Percentiles rank a stretch among this genome's conserved stretches.
phyloP scores from a whole-genome alignment of 2,329 filamentous ascomycete species.

The Claviceps sp. region DNA sequence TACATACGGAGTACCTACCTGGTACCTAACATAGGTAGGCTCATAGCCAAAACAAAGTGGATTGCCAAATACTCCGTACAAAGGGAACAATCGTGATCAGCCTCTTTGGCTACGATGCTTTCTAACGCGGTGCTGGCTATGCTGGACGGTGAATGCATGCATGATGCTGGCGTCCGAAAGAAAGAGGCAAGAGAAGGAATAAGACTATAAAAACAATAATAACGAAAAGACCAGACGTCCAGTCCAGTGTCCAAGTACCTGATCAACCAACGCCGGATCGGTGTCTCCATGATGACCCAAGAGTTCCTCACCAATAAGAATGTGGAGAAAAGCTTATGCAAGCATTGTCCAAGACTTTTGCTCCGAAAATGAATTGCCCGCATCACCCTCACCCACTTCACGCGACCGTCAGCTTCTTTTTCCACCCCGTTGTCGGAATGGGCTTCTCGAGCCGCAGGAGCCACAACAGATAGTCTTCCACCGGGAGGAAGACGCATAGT shows the following conservation, averaged over 20 bases:
- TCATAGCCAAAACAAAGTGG: no score
- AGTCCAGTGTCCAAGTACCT: no score
- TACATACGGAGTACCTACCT: no score
- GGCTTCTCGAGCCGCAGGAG: conserved; percentile 50
- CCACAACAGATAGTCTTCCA: conserved; percentile 55
- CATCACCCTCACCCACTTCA: not conserved
- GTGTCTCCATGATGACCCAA: not conserved
- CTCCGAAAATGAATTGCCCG: not conserved
- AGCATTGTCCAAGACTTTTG: no score
- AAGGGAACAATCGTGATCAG: no score
- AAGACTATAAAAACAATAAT: not conserved
- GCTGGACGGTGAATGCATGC: no score
- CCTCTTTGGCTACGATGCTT: no score
- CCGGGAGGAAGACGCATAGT: conserved; percentile 43
- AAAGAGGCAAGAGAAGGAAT: no score
- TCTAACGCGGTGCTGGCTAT: no score
- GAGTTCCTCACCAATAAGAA: not conserved
- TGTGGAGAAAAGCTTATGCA: not conserved
- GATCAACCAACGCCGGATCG: not conserved
- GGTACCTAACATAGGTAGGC: no score
- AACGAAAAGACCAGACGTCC: not conserved
- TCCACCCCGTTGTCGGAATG: conserved; percentile 28
- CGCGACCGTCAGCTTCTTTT: conserved; percentile 9
- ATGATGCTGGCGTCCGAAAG: no score
- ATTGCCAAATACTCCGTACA: no score